These are phyloP conservation scores for Ophiostoma sp. DNA, from an alignment of 2,329 filamentous ascomycete genomes.

Conservation along the genomic window DNA sequence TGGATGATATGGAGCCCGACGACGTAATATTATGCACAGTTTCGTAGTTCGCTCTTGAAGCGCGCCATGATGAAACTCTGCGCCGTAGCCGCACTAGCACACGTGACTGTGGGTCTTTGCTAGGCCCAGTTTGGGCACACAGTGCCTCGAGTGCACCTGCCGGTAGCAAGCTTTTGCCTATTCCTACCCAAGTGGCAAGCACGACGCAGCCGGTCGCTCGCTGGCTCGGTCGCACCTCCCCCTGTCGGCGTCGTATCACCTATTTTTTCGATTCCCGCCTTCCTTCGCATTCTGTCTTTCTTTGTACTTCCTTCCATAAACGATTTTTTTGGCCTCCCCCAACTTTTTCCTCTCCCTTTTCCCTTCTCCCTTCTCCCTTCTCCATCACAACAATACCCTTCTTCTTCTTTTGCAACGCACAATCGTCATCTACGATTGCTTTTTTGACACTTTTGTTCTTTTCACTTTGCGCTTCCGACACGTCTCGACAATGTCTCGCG, in stretches of 20 bases:
- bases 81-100: slow-evolving; percentile 1
- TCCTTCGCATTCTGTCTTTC: slow-evolving; percentile 16
- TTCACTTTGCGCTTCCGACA: slow-evolving; percentile 19
- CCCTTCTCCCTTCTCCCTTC: too few relatives aligned
- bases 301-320: slow-evolving; percentile 7
- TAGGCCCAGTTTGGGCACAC: not conserved
- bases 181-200: slow-evolving; percentile 11
- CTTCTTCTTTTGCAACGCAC: not conserved
- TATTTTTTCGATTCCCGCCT: slow-evolving; percentile 24
- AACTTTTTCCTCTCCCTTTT: not conserved
- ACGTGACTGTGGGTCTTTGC: slow-evolving; percentile 14
- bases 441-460: slow-evolving; percentile 7
- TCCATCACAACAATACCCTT: not conserved
- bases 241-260: slow-evolving; percentile 20
- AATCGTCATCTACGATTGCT: not conserved
- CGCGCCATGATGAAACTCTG: slow-evolving; percentile 12
- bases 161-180: slow-evolving; percentile 1
- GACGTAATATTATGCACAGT: not conserved
- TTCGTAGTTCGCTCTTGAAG: not conserved
- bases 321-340: not conserved
- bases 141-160: not conserved
- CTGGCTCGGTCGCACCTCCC: not conserved
- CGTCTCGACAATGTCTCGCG: slow-evolving; percentile 73
- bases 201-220: not conserved
- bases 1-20: not conserved